These are phyloP conservation scores for Eucommia ulmoides DNA, from an alignment of 257 asterid species.

Conservation along the genomic window DNA sequence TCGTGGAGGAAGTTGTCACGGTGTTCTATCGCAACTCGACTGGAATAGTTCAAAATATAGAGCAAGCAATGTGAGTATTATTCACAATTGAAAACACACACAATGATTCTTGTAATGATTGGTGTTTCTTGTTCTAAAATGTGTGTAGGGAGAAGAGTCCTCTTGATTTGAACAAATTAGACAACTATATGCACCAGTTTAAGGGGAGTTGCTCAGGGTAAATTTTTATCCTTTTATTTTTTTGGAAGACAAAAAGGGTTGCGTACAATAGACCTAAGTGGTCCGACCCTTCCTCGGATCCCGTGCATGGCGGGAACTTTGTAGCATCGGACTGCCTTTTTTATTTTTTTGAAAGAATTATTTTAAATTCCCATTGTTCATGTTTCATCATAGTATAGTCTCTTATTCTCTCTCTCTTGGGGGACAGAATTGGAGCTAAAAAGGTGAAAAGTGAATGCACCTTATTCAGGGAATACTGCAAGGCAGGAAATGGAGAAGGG, in stretches of 20 bases:
- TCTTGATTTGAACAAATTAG: slow-evolving; percentile 36
- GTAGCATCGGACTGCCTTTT: no score
- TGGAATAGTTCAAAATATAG: slow-evolving; percentile 38
- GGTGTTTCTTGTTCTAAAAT: background rate
- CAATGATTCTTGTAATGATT: background rate
- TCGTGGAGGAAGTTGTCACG: slow-evolving; percentile 75
- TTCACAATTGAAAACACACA: no score
- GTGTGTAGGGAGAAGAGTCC: slow-evolving; percentile 21
- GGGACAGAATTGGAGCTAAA: slow-evolving; percentile 86
- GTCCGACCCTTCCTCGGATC: no score
- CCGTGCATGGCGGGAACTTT: no score
- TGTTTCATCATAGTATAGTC: background rate
- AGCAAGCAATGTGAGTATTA: slow-evolving; percentile 64
- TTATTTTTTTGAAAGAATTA: no score
- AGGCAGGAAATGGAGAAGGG: slow-evolving; percentile 63
- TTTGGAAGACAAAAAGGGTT: no score
- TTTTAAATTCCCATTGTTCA: no score
- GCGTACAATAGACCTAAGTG: no score
- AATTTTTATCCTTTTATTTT: background rate
- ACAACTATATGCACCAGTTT: slow-evolving; percentile 59
- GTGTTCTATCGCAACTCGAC: slow-evolving; percentile 50
- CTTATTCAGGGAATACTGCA: slow-evolving; percentile 53
- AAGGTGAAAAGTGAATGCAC: slow-evolving; percentile 59
- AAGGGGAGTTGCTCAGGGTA: slow-evolving; percentile 75
- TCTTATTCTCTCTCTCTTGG: background rate